Conservation (phyloP, 2,329 filamentous ascomycete genomes). For the Chaetomium globosum region DNA sequence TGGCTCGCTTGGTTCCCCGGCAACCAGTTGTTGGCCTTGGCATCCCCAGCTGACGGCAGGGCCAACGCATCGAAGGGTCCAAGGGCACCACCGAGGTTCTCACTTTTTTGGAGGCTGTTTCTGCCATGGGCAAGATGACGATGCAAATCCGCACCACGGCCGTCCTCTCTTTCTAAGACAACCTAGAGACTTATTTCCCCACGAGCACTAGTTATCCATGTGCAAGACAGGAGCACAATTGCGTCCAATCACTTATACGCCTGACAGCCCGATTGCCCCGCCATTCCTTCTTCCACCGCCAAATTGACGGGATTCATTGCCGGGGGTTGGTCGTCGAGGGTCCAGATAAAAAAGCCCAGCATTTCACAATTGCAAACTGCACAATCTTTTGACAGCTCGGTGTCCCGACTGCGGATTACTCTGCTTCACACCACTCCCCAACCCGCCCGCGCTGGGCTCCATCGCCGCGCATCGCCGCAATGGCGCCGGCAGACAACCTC, state of each 20-base stretch:
- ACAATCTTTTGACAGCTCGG: not conserved
- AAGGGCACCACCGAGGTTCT: constrained; percentile 1
- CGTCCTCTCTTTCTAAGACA: not conserved
- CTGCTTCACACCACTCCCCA: not conserved
- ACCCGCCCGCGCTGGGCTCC: constrained; percentile 14
- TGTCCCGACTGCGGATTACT: not conserved
- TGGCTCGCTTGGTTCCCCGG: constrained; percentile 26
- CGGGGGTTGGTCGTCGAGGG: constrained; percentile 2
- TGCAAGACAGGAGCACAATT: constrained; percentile 6
- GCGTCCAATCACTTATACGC: constrained; percentile 7
- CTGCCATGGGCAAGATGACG: constrained; percentile 5
- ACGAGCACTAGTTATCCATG: constrained; percentile 4
- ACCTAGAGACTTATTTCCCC: not conserved
- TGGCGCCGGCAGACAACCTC: constrained; percentile 62
- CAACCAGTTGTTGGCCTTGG: constrained; percentile 31
- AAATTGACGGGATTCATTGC: constrained; percentile 1
- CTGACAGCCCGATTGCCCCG: constrained; percentile 19
- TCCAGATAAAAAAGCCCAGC: not conserved
- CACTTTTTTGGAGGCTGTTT: constrained; percentile 14
- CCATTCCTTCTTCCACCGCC: constrained; percentile 23
- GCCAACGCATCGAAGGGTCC: constrained; percentile 18
- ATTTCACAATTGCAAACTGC: constrained; percentile 9
- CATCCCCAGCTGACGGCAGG: constrained; percentile 8
- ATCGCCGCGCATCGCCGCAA: constrained; percentile 48
- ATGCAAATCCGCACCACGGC: not conserved